phyloP scores from a whole-genome alignment of 805 yeast species.

The Lipomyces orientalis region DNA sequence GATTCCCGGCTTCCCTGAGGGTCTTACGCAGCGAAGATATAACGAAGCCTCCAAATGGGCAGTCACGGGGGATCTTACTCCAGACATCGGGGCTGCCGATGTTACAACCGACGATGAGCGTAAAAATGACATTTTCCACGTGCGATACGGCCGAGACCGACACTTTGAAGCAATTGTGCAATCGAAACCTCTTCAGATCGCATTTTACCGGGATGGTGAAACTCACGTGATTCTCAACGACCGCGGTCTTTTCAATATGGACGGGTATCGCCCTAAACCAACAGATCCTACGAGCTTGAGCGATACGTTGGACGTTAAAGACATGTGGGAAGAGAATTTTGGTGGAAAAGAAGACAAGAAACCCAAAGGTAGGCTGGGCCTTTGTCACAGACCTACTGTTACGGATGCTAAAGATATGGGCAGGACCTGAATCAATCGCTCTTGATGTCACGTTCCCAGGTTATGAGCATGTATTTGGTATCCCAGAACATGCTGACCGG shows the following conservation, averaged over 20 bases:
- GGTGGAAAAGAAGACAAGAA: conserved; percentile 68
- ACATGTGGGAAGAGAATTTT: conserved; percentile 75
- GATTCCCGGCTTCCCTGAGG: conserved; percentile 40
- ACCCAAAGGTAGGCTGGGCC: conserved; percentile 60
- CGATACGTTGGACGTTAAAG: conserved; percentile 63
- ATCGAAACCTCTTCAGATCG: conserved; percentile 57
- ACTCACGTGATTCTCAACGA: conserved; percentile 69
- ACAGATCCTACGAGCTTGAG: conserved; percentile 49
- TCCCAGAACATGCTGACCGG: conserved; percentile 94
- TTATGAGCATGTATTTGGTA: conserved; percentile 78
- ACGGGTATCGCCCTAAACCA: conserved; percentile 68
- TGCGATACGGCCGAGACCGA: conserved; percentile 49
- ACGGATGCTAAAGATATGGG: not conserved
- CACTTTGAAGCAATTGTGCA: conserved; percentile 53
- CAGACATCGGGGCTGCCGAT: conserved; percentile 32
- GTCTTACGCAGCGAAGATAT: conserved; percentile 58
- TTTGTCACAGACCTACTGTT: not conserved
- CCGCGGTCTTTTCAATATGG: conserved; percentile 73
- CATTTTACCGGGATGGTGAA: conserved; percentile 53
- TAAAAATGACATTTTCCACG: conserved; percentile 14
- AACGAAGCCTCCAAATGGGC: conserved; percentile 67
- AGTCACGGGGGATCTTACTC: conserved; percentile 45
- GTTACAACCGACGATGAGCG: conserved; percentile 20
- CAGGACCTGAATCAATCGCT: conserved; percentile 83
- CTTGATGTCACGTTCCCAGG: conserved; percentile 72